Conservation (phyloP, 768 basidiomycete genomes). For the Amanita molliuscula region DNA sequence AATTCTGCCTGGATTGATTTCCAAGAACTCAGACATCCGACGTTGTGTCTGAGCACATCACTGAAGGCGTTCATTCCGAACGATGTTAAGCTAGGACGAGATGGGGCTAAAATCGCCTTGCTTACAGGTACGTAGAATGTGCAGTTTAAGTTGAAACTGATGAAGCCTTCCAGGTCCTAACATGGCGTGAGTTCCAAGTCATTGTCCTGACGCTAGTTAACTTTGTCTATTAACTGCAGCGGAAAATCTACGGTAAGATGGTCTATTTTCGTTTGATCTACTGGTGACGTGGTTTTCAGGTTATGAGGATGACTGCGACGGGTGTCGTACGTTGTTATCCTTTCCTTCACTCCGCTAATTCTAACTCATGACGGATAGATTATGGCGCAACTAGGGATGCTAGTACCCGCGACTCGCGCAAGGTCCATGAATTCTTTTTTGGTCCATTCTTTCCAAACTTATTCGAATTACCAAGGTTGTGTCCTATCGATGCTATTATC, state of each 20-base stretch:
- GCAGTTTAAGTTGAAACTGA: background rate
- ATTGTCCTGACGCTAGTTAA: slow-evolving; percentile 4
- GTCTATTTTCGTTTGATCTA: background rate
- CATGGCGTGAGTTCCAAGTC: slow-evolving; percentile 57
- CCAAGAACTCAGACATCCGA: slow-evolving; percentile 82
- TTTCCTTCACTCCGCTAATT: background rate
- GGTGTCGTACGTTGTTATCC: slow-evolving; percentile 55
- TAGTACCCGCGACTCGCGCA: slow-evolving; percentile 79
- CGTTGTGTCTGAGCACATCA: slow-evolving; percentile 54
- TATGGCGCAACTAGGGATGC: slow-evolving; percentile 94
- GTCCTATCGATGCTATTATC: slow-evolving; percentile 84
- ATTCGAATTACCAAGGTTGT: slow-evolving; percentile 38
- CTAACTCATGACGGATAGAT: slow-evolving; percentile 32
- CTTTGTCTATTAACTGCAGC: slow-evolving; percentile 9
- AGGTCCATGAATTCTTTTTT: slow-evolving; percentile 32
- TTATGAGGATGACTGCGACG: slow-evolving; percentile 93
- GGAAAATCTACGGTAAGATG: slow-evolving; percentile 29
- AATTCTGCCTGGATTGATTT: slow-evolving; percentile 81
- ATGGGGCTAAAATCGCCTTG: slow-evolving; percentile 65
- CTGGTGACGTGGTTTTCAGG: slow-evolving; percentile 22
- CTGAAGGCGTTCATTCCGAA: slow-evolving; percentile 86
- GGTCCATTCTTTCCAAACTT: background rate
- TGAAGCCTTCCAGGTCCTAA: slow-evolving; percentile 51
- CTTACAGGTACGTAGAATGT: slow-evolving; percentile 57
- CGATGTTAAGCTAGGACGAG: slow-evolving; percentile 76